Evolutionary conservation across 129 eudicot genomes (phyloP).

Genomic region (Saussurea involucrata): DNA sequence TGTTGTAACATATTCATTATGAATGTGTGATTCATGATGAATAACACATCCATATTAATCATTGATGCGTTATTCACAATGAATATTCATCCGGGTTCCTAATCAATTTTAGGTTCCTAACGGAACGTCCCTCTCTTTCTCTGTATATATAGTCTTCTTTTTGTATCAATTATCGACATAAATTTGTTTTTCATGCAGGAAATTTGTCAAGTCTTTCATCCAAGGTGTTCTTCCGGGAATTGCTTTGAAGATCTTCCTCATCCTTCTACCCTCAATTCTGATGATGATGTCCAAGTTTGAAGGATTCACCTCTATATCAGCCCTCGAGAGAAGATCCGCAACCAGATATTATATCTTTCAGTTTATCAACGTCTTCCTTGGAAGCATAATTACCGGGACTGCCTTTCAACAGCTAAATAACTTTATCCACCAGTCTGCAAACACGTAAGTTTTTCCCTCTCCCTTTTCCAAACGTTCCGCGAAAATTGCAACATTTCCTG

Average conservation of each 20-base stretch:
- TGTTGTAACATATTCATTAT: no score
- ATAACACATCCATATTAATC: no score
- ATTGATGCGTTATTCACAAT: no score
- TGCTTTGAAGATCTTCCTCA: constrained; percentile 69
- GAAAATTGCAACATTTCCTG: no score
- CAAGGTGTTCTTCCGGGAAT: constrained; percentile 83
- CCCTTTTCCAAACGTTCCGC: background rate
- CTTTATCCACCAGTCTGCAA: constrained; percentile 64
- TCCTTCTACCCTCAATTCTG: constrained; percentile 57
- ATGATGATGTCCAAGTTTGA: constrained; percentile 83
- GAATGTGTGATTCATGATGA: no score
- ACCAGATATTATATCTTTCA: constrained; percentile 57
- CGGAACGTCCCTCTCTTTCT: no score
- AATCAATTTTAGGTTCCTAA: no score
- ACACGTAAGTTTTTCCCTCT: constrained; percentile 43
- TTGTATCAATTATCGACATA: background rate
- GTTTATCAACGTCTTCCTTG: constrained; percentile 71
- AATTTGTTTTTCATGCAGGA: constrained; percentile 36
- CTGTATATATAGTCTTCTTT: background rate
- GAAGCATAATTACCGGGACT: constrained; percentile 74
- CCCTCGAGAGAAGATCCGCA: constrained; percentile 76
- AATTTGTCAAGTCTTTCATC: constrained; percentile 50
- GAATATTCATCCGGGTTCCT: no score
- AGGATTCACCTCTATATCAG: constrained; percentile 59
- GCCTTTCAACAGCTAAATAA: constrained; percentile 66